phyloP scores from a whole-genome alignment of 2,329 filamentous ascomycete species.

The Aspergillus melleus region DNA sequence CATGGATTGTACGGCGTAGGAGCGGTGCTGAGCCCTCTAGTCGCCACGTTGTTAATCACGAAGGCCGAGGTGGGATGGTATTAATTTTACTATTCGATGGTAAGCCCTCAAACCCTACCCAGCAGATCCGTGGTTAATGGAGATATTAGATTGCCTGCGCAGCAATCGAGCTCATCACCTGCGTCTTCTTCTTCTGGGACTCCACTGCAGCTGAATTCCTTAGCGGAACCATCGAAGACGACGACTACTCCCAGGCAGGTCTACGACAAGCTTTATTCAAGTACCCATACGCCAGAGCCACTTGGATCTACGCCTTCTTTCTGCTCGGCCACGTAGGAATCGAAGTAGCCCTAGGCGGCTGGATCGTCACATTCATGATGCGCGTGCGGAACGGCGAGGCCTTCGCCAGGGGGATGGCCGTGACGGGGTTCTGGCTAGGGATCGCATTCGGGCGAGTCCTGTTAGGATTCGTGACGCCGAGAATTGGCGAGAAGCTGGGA shows the following conservation, averaged over 20 bases:
- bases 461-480: conserved; percentile 73
- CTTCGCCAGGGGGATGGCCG: conserved; percentile 73
- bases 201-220: conserved; percentile 2
- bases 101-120: conserved; percentile 33
- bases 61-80: conserved; percentile 66
- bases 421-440: conserved; percentile 82
- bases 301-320: conserved; percentile 55
- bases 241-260: neutral
- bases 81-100: conserved; percentile 74
- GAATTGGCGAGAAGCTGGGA: conserved; percentile 65
- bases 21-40: conserved; percentile 66
- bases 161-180: conserved; percentile 24
- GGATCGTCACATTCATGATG: conserved; percentile 89
- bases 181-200: conserved; percentile 16
- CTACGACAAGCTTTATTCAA: conserved; percentile 12
- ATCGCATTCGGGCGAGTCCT: conserved; percentile 72
- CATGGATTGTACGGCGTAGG: conserved; percentile 75
- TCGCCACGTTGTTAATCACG: conserved; percentile 72
- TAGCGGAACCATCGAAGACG: neutral
- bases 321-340: conserved; percentile 76
- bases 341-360: conserved; percentile 71
- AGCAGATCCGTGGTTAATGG: neutral
- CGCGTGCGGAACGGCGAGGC: conserved; percentile 65
- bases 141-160: conserved; percentile 23
- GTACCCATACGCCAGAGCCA: conserved; percentile 11